Evolutionary conservation across 129 eudicot species (phyloP), one percentile per base, ranked within the genome.

Genomic region (Lactuca saligna): DNA sequence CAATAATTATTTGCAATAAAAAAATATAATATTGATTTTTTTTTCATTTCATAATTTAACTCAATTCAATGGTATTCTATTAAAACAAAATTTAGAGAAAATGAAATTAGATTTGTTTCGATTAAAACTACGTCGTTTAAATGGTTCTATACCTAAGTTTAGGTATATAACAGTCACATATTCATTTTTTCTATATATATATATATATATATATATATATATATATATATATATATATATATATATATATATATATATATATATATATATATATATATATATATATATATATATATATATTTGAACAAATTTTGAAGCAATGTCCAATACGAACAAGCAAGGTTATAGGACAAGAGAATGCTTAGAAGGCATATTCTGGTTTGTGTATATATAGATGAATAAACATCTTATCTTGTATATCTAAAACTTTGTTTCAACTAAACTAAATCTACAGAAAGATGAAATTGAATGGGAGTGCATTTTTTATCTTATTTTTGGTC

Each of bases 311-410:
- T 65, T 61, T 76, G 38, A 76, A 76, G 80, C 80, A 61, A 76
- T 61, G 75, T 34, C 53, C 68, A 61, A 39, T 61, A 39, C 54
- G 32, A 60, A 76, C 70, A 76, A 76, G 75, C 75, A 68, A 75
- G 7, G 29, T 67, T 66, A 25, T 25, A 66, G 74, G 63, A 67
- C 31, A 42, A 60, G 65, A 51, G 61, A 46, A 68, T 38, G 46
- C 75, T 68, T 68, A 64, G 13, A 76, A 76, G 70, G 75, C 80
- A 76, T 76, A 76, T 68, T 54, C 70, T 60, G 15, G 4, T 10
- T 7, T 7, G 9, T 38, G 42, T 31, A 76, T 54, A 68, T 54
- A 60, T 37, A 76, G 7, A 15, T 31, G 42, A 53, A 4, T 20
- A 49, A 34, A 42, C 68, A 50, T 17, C 73, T 44, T 65, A 17